A percentile compares a stretch with the other conserved stretches of the same genome.
phyloP scores from a whole-genome alignment of 164 flowering plant genomes.

The Vitis amurensis region DNA sequence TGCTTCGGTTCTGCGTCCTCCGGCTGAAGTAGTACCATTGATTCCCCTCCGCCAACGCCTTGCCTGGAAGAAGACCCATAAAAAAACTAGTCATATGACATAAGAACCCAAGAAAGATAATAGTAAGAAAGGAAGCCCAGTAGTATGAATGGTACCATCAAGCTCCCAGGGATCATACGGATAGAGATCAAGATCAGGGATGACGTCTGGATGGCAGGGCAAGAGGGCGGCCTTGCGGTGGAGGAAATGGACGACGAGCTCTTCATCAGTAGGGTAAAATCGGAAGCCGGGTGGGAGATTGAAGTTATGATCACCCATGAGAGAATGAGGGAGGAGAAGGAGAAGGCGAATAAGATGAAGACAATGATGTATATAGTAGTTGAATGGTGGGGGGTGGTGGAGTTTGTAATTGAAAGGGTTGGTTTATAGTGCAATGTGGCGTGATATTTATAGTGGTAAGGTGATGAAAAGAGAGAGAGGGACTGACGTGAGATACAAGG shows the following conservation, averaged over 20 bases:
- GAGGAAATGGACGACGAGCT: conserved; percentile 80
- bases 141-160: conserved; percentile 37
- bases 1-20: conserved; percentile 43
- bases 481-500: conserved; percentile 33
- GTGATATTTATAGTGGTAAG: conserved; percentile 24
- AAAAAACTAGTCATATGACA: neutral
- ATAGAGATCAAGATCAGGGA: conserved; percentile 76
- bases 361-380: neutral
- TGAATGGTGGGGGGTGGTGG: no score
- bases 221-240: conserved; percentile 61
- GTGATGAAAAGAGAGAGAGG: conserved; percentile 10
- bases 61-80: conserved; percentile 35
- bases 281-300: conserved; percentile 85
- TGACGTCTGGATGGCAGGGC: conserved; percentile 72
- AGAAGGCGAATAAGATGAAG: neutral
- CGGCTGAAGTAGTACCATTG: conserved; percentile 80
- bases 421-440: neutral
- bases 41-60: conserved; percentile 70
- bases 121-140: no score
- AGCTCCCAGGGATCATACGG: conserved; percentile 93
- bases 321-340: neutral
- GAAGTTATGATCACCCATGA: conserved; percentile 41
- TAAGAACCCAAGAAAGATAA: neutral
- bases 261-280: conserved; percentile 81
- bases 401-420: neutral